phyloP scores from a whole-genome alignment of 306 rosid species.

The Geum urbanum region DNA sequence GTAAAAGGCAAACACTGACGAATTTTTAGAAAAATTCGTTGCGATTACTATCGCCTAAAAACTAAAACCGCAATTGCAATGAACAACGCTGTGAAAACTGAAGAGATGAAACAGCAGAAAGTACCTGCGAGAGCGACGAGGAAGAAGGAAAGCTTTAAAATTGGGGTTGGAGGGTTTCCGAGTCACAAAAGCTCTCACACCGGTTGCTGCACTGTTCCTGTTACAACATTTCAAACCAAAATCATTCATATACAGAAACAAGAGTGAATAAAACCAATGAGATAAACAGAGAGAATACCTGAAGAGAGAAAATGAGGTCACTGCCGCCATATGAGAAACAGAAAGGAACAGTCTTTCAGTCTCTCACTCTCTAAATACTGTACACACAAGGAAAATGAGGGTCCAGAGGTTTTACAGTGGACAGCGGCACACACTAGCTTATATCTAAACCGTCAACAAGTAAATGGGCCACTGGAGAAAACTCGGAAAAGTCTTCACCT shows the following conservation, averaged over 20 bases:
- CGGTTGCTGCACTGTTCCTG: conserved; percentile 46
- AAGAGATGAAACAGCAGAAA: not conserved
- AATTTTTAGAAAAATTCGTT: not conserved
- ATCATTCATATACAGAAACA: conserved; percentile 1
- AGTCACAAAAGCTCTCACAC: conserved; percentile 44
- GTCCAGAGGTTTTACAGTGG: not conserved
- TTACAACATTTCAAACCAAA: conserved; percentile 11
- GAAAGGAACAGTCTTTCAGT: not conserved
- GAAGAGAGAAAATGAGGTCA: conserved; percentile 38
- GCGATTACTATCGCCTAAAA: not conserved
- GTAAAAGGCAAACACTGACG: not conserved
- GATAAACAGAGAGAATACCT: conserved; percentile 30
- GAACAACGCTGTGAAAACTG: not conserved
- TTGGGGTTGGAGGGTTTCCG: conserved; percentile 36
- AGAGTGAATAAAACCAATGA: not conserved
- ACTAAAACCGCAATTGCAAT: not conserved
- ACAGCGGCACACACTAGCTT: not conserved
- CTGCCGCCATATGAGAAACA: conserved; percentile 48
- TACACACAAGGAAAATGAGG: not conserved
- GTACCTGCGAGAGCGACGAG: conserved; percentile 51
- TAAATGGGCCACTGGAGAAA: not conserved
- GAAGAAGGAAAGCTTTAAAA: conserved; percentile 26
- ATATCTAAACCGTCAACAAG: not conserved
- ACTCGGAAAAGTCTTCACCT: not conserved
- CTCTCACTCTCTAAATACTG: too few species aligned